phyloP scores from a whole-genome alignment of 2,329 filamentous ascomycete genomes.

The Coniochaeta sp. region DNA sequence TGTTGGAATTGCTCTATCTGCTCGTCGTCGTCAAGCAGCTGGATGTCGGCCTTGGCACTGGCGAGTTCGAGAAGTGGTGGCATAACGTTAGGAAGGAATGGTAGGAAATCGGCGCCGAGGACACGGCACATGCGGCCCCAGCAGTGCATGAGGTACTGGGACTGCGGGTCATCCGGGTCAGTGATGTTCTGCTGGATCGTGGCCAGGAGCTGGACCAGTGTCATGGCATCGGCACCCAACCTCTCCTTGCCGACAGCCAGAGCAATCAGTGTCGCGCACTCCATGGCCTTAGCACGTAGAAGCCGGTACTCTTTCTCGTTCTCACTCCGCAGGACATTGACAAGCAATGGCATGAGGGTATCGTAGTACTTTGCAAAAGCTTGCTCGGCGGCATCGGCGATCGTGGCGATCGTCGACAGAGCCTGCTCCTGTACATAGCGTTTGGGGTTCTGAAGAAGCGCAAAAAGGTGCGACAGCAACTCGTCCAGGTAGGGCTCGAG shows the following conservation, averaged over 20 bases:
- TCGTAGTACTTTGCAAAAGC: slow-evolving; percentile 95
- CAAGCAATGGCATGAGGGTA: slow-evolving; percentile 88
- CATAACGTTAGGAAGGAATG: slow-evolving; percentile 89
- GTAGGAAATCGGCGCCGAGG: slow-evolving; percentile 81
- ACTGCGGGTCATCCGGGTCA: slow-evolving; percentile 90
- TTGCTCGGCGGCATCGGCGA: slow-evolving; percentile 94
- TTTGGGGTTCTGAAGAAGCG: slow-evolving; percentile 83
- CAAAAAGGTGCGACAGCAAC: slow-evolving; percentile 76
- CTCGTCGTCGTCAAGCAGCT: slow-evolving; percentile 90
- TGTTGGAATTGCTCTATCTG: slow-evolving; percentile 88
- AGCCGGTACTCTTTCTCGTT: slow-evolving; percentile 90
- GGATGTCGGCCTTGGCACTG: slow-evolving; percentile 93
- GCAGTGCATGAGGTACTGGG: slow-evolving; percentile 95
- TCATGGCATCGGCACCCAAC: slow-evolving; percentile 80
- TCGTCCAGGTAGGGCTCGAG: slow-evolving; percentile 91
- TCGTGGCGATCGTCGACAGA: slow-evolving; percentile 93
- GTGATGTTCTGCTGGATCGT: slow-evolving; percentile 80
- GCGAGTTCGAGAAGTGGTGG: slow-evolving; percentile 86
- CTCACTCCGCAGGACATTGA: slow-evolving; percentile 81
- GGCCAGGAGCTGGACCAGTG: slow-evolving; percentile 79
- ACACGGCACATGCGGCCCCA: slow-evolving; percentile 99
- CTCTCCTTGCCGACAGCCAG: slow-evolving; percentile 90
- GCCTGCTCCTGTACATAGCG: slow-evolving; percentile 97
- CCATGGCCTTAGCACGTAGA: slow-evolving; percentile 95
- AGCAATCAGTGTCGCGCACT: slow-evolving; percentile 93